These are phyloP conservation scores for Clarkia xantiana DNA, from an alignment of 345 rosid genomes.

Conservation along the genomic window DNA sequence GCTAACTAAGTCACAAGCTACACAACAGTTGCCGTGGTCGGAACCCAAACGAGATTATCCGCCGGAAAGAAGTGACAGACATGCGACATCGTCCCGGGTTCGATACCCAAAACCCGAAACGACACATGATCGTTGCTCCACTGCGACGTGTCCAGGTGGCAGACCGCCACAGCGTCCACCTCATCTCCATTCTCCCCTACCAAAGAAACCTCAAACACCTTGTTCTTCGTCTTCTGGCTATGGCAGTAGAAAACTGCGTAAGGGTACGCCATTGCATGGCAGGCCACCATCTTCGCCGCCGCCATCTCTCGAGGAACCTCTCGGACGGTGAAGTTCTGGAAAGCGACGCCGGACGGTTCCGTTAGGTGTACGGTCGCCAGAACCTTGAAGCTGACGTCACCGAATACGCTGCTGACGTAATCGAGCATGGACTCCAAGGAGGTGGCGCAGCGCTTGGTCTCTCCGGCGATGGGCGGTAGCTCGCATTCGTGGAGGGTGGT, in stretches of 20 bases:
- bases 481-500: conserved; percentile 22
- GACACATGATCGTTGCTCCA: conserved; percentile 24
- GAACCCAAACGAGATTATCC: conserved; percentile 23
- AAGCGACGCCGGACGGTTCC: conserved; percentile 1
- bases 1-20: too few relatives aligned
- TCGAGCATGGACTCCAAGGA: conserved; percentile 39
- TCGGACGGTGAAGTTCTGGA: conserved; percentile 23
- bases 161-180: conserved; percentile 24
- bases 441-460: conserved; percentile 29
- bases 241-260: conserved; percentile 31
- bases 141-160: conserved; percentile 39
- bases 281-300: conserved; percentile 21
- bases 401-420: conserved; percentile 15
- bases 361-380: conserved; percentile 15
- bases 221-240: conserved; percentile 16
- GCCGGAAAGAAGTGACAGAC: conserved; percentile 38
- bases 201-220: conserved; percentile 18
- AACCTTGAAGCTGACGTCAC: conserved; percentile 8
- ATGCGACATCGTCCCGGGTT: conserved; percentile 18
- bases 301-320: conserved; percentile 14
- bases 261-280: conserved; percentile 28
- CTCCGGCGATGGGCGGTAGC: conserved; percentile 18
- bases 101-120: conserved; percentile 17
- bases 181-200: conserved; percentile 25
- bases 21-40: not conserved